Base-by-base conservation (phyloP, 1,284 basidiomycete genomes). In the Hemileia vastatrix region DNA sequence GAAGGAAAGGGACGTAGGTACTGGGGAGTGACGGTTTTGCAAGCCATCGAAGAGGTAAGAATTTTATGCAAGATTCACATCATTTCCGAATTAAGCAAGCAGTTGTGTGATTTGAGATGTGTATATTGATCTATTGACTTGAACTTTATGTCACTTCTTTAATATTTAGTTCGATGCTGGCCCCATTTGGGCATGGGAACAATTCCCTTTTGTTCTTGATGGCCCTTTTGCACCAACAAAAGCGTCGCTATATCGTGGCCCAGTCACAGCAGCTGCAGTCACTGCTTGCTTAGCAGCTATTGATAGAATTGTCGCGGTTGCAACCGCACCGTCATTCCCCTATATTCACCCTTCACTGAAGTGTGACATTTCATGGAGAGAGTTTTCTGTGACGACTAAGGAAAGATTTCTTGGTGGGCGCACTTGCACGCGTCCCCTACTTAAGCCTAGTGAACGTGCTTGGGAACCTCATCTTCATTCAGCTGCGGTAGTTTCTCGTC, bases 111-210 rank as follows among this genome's bases (percentile, higher is more conserved):
- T n/a, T n/a, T n/a, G n/a, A n/a, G n/a, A n/a, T n/a, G n/a, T n/a
- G n/a, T n/a, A n/a, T n/a, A n/a, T n/a, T n/a, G n/a, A n/a, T n/a
- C 21, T 8, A 45, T 45, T 45, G 44, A 45, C 44, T 23, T 13
- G 49, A 50, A 21, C 23, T 21, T 40, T 77, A 60, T n/a, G n/a
- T n/a, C n/a, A n/a, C n/a, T n/a, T n/a, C n/a, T n/a, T n/a, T n/a
- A n/a, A n/a, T n/a, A n/a, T n/a, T n/a, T 70, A 78, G 18, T 72
- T 80, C 45, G 79, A 79, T 68, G 77, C 75, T 0, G 79, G 79
- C 3, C 77, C 78, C 0, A 74, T 79, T 13, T 79, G 78, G 78
- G 78, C 78, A 1, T 80, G 77, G 67, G 78, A 79, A 56, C 78
- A 78, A 65, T 79, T 79, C 65, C 68, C 71, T 11, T 44, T 60